These are phyloP conservation scores for Salix udensis DNA, from an alignment of 345 rosid species.

Conservation along the genomic window DNA sequence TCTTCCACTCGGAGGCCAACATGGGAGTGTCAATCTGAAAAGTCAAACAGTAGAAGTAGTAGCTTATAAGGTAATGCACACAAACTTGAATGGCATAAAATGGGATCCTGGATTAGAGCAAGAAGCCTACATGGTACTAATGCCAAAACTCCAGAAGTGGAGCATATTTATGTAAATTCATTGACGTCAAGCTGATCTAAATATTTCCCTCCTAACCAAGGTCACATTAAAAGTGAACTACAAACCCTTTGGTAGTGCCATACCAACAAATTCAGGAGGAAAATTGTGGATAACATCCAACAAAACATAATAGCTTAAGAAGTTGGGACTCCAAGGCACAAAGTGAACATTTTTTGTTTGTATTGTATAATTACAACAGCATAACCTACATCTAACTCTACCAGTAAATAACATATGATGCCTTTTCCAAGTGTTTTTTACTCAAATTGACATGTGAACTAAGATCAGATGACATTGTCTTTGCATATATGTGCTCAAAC, in stretches of 20 bases:
- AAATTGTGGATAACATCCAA: no score
- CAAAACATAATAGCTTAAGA: no score
- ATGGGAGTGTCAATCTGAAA: constrained; percentile 91
- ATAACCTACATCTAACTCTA: background rate
- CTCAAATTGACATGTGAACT: constrained; percentile 10
- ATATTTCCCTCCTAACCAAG: background rate
- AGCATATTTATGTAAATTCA: background rate
- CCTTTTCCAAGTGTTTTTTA: background rate
- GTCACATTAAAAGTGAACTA: constrained; percentile 9
- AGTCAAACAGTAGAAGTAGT: constrained; percentile 20
- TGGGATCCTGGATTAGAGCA: background rate
- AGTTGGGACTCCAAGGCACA: constrained; percentile 1
- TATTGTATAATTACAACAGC: background rate
- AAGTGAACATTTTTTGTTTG: background rate
- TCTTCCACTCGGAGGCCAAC: constrained; percentile 83
- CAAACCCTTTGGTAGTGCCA: background rate
- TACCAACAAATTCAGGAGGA: no score
- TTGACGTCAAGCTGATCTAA: background rate
- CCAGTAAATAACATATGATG: background rate
- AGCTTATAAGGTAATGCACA: constrained; percentile 2
- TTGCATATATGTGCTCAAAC: background rate
- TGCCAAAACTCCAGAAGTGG: background rate
- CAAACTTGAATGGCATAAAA: constrained; percentile 5
- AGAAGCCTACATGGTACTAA: background rate
- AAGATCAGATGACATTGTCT: background rate